Conservation (phyloP, 129 eudicot species). For the Centella asiatica region DNA sequence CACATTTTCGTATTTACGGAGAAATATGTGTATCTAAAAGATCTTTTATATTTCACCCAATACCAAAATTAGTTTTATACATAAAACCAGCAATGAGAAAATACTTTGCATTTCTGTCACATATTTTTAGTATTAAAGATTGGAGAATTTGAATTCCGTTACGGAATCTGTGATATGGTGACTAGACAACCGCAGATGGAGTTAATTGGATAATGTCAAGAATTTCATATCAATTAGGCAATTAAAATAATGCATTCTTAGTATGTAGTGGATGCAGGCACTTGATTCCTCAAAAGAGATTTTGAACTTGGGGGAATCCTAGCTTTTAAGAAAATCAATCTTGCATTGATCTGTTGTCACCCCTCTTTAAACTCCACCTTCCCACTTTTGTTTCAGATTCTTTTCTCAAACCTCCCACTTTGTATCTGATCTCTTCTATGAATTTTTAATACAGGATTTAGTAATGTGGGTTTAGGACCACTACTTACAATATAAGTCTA, state of each 20-base stretch:
- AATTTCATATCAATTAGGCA: background rate
- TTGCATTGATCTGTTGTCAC: conserved; percentile 1
- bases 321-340: background rate
- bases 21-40: no score
- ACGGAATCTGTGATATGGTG: background rate
- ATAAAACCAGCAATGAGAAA: no score
- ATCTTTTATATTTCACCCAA: no score
- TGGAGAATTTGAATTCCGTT: no score
- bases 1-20: no score
- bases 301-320: background rate
- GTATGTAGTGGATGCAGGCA: background rate
- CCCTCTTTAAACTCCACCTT: background rate
- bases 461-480: background rate
- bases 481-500: background rate
- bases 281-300: background rate
- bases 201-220: background rate
- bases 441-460: background rate
- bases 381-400: conserved; percentile 3
- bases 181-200: background rate
- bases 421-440: background rate
- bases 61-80: no score
- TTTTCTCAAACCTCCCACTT: background rate
- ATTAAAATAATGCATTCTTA: background rate
- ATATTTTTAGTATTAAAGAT: no score
- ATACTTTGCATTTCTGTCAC: no score